These are phyloP conservation scores for Tolypocladium amazonense DNA, from an alignment of 2,329 filamentous ascomycete species.

Conservation along the genomic window DNA sequence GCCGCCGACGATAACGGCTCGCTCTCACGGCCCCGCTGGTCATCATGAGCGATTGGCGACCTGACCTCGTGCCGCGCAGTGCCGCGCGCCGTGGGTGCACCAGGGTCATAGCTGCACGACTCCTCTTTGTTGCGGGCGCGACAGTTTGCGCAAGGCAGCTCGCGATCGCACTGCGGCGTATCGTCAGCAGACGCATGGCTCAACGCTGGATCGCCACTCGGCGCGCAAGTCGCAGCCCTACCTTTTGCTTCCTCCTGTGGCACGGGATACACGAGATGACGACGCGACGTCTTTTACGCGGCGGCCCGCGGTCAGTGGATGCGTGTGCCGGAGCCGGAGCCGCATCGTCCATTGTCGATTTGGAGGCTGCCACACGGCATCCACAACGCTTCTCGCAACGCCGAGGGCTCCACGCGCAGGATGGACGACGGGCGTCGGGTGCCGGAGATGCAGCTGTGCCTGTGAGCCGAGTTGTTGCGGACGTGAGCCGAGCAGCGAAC, in stretches of 20 bases:
- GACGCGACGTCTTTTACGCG: conserved; percentile 46
- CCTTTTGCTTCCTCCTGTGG: conserved; percentile 53
- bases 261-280: conserved; percentile 56
- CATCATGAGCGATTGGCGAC: conserved; percentile 1
- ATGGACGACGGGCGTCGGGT: not conserved
- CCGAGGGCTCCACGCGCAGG: not conserved
- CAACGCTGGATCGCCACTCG: not conserved
- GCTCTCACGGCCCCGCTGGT: conserved; percentile 3
- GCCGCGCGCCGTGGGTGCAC: conserved; percentile 30
- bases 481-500: not conserved
- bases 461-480: not conserved
- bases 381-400: not conserved
- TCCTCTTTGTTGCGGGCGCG: conserved; percentile 43
- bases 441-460: not conserved
- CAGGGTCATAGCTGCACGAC: conserved; percentile 46
- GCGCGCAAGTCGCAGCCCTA: conserved; percentile 8
- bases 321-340: not conserved
- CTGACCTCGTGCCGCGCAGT: conserved; percentile 5
- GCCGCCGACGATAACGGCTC: conserved; percentile 30
- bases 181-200: not conserved
- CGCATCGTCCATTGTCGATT: not conserved
- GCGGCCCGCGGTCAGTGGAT: conserved; percentile 19
- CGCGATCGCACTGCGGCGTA: conserved; percentile 41
- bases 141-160: conserved; percentile 50
- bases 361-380: not conserved